phyloP scores from a whole-genome alignment of 108 stramenopile genomes.

The Epithemia pelagica region DNA sequence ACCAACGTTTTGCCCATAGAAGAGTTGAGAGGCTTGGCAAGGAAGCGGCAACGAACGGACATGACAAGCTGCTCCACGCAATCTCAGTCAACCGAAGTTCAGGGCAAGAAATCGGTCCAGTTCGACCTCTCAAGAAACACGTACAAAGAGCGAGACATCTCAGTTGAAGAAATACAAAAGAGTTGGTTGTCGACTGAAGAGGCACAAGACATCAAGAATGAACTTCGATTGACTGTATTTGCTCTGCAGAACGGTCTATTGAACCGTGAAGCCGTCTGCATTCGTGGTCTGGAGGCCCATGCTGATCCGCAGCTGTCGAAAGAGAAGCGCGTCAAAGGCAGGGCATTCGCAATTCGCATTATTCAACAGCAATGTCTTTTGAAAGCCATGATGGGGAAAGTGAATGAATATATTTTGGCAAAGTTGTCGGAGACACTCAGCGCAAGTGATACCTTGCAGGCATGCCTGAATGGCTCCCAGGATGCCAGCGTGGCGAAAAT shows the following conservation, averaged over 20 bases:
- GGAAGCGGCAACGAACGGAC: neutral
- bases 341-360: neutral
- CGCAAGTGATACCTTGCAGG: neutral
- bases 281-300: neutral
- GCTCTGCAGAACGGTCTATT: neutral
- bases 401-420: neutral
- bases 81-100: neutral
- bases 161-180: neutral
- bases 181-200: neutral
- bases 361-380: neutral
- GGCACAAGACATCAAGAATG: neutral
- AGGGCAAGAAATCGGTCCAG: neutral
- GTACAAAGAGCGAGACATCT: neutral
- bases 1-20: neutral
- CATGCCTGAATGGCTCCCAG: neutral
- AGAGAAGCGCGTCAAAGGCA: neutral
- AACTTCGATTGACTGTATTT: neutral
- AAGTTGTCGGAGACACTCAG: neutral
- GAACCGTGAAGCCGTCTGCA: neutral
- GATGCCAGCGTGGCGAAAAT: neutral
- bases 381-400: neutral
- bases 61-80: neutral
- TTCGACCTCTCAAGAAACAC: neutral
- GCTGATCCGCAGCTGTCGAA: neutral
- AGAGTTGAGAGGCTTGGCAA: neutral